phyloP scores from a whole-genome alignment of 495 filamentous ascomycete species.

The Daldinia grandis region DNA sequence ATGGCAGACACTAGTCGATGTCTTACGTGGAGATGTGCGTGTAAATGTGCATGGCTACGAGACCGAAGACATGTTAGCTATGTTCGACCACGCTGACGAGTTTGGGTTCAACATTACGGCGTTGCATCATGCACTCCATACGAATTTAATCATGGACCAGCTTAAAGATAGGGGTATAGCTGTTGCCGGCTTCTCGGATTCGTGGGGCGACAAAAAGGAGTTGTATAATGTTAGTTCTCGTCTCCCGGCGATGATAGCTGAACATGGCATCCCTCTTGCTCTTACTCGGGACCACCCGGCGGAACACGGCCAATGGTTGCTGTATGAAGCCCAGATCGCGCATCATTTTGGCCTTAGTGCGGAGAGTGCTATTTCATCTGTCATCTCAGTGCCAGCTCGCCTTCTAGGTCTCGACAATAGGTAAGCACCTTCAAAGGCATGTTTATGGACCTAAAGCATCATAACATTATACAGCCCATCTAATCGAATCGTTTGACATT shows the following conservation, averaged over 20 bases:
- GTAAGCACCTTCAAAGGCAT: conserved; percentile 8
- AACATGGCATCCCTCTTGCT: conserved; percentile 59
- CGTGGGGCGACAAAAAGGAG: conserved; percentile 61
- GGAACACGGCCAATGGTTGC: conserved; percentile 53
- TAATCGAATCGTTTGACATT: neutral
- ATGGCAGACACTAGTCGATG: conserved; percentile 58
- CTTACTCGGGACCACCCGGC: conserved; percentile 58
- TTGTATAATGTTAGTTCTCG: conserved; percentile 59
- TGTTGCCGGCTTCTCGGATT: conserved; percentile 56
- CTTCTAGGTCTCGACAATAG: conserved; percentile 55
- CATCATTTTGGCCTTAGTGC: conserved; percentile 59
- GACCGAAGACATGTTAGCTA: conserved; percentile 59
- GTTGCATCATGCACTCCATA: conserved; percentile 62
- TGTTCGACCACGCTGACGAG: conserved; percentile 60
- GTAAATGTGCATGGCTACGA: conserved; percentile 65
- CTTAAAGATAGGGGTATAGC: conserved; percentile 55
- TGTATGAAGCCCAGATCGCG: conserved; percentile 59
- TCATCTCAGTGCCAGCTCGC: conserved; percentile 59
- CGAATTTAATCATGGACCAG: conserved; percentile 60
- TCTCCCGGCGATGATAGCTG: conserved; percentile 56
- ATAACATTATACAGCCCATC: no score
- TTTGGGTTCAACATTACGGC: conserved; percentile 60
- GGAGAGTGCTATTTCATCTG: conserved; percentile 57
- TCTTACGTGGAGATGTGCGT: conserved; percentile 59
- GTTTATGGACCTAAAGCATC: no score